These are phyloP conservation scores for Omphalea diandra DNA, from an alignment of 441 rosid species.

Conservation along the genomic window DNA sequence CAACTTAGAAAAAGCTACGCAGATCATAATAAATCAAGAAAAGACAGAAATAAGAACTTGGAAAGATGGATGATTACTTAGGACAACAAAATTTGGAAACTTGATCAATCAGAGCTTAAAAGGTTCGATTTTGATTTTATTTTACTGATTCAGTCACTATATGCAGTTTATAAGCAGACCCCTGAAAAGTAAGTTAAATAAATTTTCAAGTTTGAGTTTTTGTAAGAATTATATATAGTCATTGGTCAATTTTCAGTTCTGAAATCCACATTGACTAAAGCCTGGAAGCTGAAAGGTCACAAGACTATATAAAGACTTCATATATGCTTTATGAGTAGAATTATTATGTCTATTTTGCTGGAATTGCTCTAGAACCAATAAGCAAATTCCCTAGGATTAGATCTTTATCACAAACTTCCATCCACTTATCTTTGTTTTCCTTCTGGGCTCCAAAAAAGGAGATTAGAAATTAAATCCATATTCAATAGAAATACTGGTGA, in stretches of 20 bases:
- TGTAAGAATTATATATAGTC: background rate
- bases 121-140: background rate
- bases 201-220: background rate
- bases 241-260: background rate
- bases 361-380: background rate
- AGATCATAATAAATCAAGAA: background rate
- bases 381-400: background rate
- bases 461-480: background rate
- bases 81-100: background rate
- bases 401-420: background rate
- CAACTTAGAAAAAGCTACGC: background rate
- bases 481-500: background rate
- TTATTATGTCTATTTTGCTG: background rate
- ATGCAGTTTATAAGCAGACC: background rate
- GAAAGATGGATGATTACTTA: background rate
- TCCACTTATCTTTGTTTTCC: background rate
- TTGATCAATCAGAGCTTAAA: background rate
- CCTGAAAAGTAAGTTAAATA: background rate
- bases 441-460: background rate
- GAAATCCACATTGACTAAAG: background rate
- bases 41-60: background rate
- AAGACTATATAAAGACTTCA: background rate
- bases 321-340: background rate
- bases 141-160: background rate
- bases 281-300: background rate